A percentile compares a stretch with the other conserved stretches of the same genome.
Conservation (phyloP, 192 early-diverging fungal genomes). For the Coemansia sp. region DNA sequence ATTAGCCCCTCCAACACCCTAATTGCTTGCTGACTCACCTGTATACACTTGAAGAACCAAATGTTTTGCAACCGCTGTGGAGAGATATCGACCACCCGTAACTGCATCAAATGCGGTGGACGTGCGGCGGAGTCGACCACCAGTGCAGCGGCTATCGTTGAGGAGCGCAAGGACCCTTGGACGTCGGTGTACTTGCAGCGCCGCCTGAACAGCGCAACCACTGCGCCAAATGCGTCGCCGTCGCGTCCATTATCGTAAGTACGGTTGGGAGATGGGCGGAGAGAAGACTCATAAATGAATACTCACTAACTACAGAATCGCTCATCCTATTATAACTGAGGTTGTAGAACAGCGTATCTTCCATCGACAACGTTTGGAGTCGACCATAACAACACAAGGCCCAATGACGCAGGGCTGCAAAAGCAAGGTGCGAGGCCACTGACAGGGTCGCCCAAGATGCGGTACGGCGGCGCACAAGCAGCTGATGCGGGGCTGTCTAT, state of each 20-base stretch:
- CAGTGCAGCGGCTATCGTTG: conserved; percentile 12
- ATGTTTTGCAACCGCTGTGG: conserved; percentile 53
- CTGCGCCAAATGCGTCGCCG: conserved; percentile 6
- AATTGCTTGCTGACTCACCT: neutral
- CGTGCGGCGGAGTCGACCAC: conserved; percentile 33
- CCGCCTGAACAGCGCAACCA: conserved; percentile 24
- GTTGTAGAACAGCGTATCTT: conserved; percentile 15
- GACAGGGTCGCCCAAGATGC: conserved; percentile 20
- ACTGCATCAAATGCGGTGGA: conserved; percentile 42
- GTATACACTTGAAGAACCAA: neutral
- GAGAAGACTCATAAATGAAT: neutral
- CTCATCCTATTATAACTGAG: no score
- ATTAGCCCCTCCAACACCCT: no score
- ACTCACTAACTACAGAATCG: no score
- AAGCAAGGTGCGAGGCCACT: conserved; percentile 8
- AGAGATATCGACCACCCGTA: conserved; percentile 21
- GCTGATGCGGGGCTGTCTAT: neutral
- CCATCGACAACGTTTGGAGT: conserved; percentile 8
- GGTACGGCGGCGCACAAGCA: neutral
- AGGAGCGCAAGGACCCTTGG: conserved; percentile 49
- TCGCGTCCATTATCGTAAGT: conserved; percentile 26
- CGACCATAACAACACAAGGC: neutral
- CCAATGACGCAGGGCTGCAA: neutral
- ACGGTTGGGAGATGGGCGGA: neutral
- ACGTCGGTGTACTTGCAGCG: conserved; percentile 45